Percentiles rank a stretch among this genome's conserved stretches.
phyloP scores from a whole-genome alignment of 148 eudicot species.

The Vaccinium myrtillus region DNA sequence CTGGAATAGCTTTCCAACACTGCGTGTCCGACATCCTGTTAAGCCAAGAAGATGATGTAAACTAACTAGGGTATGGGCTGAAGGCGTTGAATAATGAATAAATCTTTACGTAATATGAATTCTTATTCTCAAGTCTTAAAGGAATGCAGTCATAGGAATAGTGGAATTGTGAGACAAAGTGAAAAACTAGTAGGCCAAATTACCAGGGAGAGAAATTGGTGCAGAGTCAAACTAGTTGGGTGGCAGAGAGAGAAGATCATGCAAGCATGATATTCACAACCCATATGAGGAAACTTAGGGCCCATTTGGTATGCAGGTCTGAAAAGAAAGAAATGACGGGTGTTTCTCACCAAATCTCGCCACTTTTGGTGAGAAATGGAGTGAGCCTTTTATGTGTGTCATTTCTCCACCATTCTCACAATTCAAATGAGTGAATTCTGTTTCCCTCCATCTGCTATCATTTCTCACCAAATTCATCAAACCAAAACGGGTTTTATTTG shows the following conservation, averaged over 20 bases:
- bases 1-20: constrained; percentile 79
- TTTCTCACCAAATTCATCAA: not conserved
- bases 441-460: not conserved
- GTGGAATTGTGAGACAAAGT: not conserved
- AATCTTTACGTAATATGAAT: not conserved
- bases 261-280: not conserved
- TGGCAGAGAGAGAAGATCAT: not conserved
- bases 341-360: not conserved
- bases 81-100: not conserved
- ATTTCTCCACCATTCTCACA: not conserved
- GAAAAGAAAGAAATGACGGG: not conserved
- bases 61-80: not conserved
- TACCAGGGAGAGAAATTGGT: not conserved
- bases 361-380: not conserved
- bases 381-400: not conserved
- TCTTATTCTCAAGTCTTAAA: not conserved
- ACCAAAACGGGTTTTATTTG: not conserved
- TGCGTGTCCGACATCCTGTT: constrained; percentile 74
- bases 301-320: not conserved
- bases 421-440: not conserved
- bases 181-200: not conserved
- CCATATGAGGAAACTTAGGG: not conserved
- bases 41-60: constrained; percentile 6
- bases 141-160: not conserved
- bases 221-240: not conserved